These are phyloP conservation scores for Saussurea involucrata DNA, from an alignment of 129 eudicot species.

Conservation along the genomic window DNA sequence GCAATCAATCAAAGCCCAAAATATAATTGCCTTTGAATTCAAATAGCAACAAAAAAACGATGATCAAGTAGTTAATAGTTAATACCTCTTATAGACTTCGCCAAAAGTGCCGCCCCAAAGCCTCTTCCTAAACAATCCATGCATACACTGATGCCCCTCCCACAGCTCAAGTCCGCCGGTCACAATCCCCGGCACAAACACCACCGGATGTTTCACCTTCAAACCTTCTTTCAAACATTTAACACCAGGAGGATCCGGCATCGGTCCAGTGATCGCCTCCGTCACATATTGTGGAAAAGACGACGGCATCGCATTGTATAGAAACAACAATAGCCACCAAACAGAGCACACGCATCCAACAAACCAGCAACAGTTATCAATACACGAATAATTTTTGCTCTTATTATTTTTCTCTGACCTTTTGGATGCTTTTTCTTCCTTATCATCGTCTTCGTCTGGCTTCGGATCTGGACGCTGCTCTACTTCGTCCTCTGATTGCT, in stretches of 20 bases:
- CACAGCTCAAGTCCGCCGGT: constrained; percentile 94
- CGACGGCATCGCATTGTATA: constrained; percentile 85
- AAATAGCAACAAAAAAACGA: not conserved
- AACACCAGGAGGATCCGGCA: constrained; percentile 96
- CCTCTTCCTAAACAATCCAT: constrained; percentile 81
- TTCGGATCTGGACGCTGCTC: constrained; percentile 11
- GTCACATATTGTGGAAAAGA: constrained; percentile 88
- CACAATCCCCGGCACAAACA: constrained; percentile 94
- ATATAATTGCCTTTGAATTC: no score
- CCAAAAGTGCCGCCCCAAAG: constrained; percentile 99
- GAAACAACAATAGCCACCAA: constrained; percentile 81
- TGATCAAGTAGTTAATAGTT: not conserved
- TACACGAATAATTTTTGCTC: constrained; percentile 57
- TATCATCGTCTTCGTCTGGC: constrained; percentile 26
- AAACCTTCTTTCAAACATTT: constrained; percentile 74
- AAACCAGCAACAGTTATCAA: constrained; percentile 89
- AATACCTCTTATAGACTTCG: constrained; percentile 86
- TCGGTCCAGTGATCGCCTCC: constrained; percentile 86
- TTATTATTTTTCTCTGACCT: not conserved
- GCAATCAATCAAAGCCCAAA: not conserved
- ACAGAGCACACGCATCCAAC: constrained; percentile 69
- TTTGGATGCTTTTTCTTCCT: constrained; percentile 14
- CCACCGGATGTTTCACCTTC: constrained; percentile 84
- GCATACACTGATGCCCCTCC: constrained; percentile 92
- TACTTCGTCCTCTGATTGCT: constrained; percentile 24